phyloP scores from a whole-genome alignment of 768 basidiomycete genomes.

The Tulasnella sp. region DNA sequence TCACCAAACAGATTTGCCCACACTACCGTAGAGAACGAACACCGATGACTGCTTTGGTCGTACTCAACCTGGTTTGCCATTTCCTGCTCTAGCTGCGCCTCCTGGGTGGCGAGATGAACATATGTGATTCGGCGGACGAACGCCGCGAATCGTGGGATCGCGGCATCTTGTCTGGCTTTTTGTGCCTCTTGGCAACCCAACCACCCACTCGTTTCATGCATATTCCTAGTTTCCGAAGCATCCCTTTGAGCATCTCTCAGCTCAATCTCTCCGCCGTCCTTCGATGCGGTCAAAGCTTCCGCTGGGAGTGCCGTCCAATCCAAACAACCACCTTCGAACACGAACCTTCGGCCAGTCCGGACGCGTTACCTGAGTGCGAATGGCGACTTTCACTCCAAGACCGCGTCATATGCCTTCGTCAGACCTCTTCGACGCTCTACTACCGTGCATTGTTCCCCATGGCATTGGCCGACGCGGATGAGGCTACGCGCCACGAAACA shows the following conservation, averaged over 20 bases:
- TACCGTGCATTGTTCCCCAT: slow-evolving; percentile 60
- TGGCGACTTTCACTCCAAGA: slow-evolving; percentile 72
- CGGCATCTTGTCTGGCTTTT: background rate
- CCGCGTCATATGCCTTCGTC: slow-evolving; percentile 72
- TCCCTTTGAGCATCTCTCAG: slow-evolving; percentile 53
- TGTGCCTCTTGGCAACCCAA: background rate
- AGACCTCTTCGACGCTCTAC: slow-evolving; percentile 50
- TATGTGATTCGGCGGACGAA: background rate
- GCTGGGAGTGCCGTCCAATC: slow-evolving; percentile 38
- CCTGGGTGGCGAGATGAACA: background rate
- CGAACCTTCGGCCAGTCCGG: slow-evolving; percentile 13
- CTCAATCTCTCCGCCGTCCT: slow-evolving; percentile 67
- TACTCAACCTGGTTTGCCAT: background rate
- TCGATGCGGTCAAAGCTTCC: slow-evolving; percentile 75
- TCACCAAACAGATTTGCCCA: too few relatives aligned
- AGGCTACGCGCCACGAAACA: slow-evolving; percentile 34
- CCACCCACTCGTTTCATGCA: background rate
- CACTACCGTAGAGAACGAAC: too few relatives aligned
- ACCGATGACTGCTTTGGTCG: background rate
- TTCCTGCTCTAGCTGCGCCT: background rate
- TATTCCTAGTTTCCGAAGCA: slow-evolving; percentile 41
- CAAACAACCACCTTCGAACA: slow-evolving; percentile 18
- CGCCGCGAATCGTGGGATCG: background rate
- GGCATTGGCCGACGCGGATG: slow-evolving; percentile 26
- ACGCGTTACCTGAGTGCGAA: slow-evolving; percentile 38